phyloP scores from a whole-genome alignment of 768 basidiomycete genomes.

The Hypholoma fasciculare region DNA sequence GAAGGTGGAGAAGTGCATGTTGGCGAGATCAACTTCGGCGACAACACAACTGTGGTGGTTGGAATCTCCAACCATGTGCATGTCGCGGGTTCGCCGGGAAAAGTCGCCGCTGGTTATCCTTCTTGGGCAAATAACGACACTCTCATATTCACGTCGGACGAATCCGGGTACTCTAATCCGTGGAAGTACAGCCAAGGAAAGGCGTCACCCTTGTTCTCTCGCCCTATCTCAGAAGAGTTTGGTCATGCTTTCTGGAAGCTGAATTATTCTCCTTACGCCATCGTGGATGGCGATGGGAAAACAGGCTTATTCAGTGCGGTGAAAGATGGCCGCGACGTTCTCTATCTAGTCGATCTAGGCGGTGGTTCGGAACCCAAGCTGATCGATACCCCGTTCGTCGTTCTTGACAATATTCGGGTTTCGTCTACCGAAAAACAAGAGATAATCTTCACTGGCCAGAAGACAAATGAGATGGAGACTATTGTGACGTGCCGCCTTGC shows the following conservation, averaged over 20 bases:
- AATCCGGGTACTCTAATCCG: conserved; percentile 68
- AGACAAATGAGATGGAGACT: conserved; percentile 33
- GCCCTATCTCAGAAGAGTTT: conserved; percentile 55
- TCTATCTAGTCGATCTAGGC: conserved; percentile 39
- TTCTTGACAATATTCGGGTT: conserved; percentile 33
- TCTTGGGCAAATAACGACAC: conserved; percentile 55
- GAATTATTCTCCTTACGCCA: conserved; percentile 45
- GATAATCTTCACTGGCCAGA: conserved; percentile 45
- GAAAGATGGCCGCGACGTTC: conserved; percentile 39
- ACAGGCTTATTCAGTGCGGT: conserved; percentile 37
- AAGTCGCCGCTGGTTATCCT: conserved; percentile 59
- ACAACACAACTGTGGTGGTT: conserved; percentile 25
- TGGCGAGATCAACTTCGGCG: conserved; percentile 36
- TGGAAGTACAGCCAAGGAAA: conserved; percentile 49
- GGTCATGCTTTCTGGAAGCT: conserved; percentile 57
- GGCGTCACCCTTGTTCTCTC: conserved; percentile 37
- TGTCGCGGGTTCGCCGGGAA: conserved; percentile 52
- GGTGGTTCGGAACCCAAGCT: conserved; percentile 26
- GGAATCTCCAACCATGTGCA: conserved; percentile 34
- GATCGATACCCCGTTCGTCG: conserved; percentile 44
- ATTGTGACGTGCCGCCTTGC: conserved; percentile 35
- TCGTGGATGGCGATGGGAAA: conserved; percentile 34
- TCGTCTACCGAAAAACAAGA: conserved; percentile 28
- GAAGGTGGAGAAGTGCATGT: conserved; percentile 50
- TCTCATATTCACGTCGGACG: conserved; percentile 66